phyloP scores from a whole-genome alignment of 2,329 filamentous ascomycete species.

The Canariomyces notabilis region DNA sequence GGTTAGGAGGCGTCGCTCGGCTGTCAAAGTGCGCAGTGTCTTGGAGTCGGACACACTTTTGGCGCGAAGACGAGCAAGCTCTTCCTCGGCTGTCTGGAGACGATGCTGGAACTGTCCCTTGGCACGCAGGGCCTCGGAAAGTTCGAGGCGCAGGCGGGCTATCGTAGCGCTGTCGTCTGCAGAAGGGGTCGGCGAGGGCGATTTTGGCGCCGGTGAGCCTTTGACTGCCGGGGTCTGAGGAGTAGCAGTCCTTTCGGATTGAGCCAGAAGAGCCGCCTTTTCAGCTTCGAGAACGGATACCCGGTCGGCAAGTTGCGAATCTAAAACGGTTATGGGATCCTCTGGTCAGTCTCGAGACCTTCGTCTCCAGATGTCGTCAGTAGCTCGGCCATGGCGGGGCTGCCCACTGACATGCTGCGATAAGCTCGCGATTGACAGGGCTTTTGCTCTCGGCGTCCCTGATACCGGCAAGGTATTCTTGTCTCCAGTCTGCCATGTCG shows the following conservation, averaged over 20 bases:
- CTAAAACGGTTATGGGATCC: conserved; percentile 35
- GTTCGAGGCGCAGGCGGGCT: conserved; percentile 59
- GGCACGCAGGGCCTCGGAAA: conserved; percentile 71
- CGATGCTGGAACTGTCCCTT: conserved; percentile 63
- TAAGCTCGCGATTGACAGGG: conserved; percentile 58
- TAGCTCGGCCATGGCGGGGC: conserved; percentile 3
- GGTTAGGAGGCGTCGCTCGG: conserved; percentile 56
- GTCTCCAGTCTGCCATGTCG: conserved; percentile 65
- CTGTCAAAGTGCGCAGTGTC: conserved; percentile 56
- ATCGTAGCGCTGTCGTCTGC: conserved; percentile 31
- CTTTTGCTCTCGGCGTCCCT: conserved; percentile 65
- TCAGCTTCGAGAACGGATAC: conserved; percentile 59
- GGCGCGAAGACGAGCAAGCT: conserved; percentile 55
- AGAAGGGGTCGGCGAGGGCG: conserved; percentile 3
- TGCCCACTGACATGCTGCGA: conserved; percentile 66
- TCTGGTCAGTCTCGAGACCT: conserved; percentile 2
- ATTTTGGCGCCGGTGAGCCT: conserved; percentile 15
- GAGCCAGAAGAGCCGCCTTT: conserved; percentile 35
- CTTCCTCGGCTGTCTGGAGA: conserved; percentile 56
- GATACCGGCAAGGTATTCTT: conserved; percentile 74
- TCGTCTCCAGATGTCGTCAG: background rate
- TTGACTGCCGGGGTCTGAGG: conserved; percentile 26
- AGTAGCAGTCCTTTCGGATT: conserved; percentile 21
- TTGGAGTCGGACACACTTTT: conserved; percentile 56
- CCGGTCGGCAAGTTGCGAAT: conserved; percentile 62